A percentile compares a stretch with the other conserved stretches of the same genome.
Conservation (phyloP, 805 yeast genomes). For the Wickerhamiella cacticola region DNA sequence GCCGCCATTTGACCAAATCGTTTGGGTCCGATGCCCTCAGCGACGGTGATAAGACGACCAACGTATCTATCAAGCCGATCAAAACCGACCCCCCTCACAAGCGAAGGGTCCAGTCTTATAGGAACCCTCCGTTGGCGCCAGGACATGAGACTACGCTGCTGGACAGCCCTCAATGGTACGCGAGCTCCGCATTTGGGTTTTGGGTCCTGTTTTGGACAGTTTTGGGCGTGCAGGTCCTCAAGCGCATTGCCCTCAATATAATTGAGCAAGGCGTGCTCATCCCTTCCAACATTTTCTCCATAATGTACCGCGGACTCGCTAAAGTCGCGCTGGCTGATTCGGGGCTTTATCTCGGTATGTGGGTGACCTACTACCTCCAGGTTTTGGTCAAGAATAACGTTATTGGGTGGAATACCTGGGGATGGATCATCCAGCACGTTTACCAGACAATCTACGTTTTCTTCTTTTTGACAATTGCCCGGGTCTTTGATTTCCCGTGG, state of each 20-base stretch:
- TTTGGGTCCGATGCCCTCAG: neutral
- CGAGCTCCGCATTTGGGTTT: slow-evolving; percentile 53
- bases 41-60: neutral
- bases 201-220: slow-evolving; percentile 44
- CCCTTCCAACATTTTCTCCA: slow-evolving; percentile 43
- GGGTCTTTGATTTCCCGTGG: slow-evolving; percentile 61
- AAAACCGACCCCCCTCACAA: neutral
- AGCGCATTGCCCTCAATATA: slow-evolving; percentile 42
- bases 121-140: slow-evolving; percentile 16
- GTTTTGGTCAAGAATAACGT: slow-evolving; percentile 34
- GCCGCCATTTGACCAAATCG: slow-evolving; percentile 7
- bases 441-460: slow-evolving; percentile 44
- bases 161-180: slow-evolving; percentile 24
- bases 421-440: slow-evolving; percentile 49
- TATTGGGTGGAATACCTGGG: slow-evolving; percentile 51
- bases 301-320: slow-evolving; percentile 49
- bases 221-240: slow-evolving; percentile 41
- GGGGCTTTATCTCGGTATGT: slow-evolving; percentile 57
- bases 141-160: slow-evolving; percentile 22
- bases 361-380: slow-evolving; percentile 51
- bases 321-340: slow-evolving; percentile 66
- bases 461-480: slow-evolving; percentile 47
- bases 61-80: neutral
- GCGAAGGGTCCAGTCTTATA: slow-evolving; percentile 16
- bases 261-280: slow-evolving; percentile 35